These are phyloP conservation scores for Stromatinia cepivora DNA, from an alignment of 2,329 filamentous ascomycete species.

Conservation along the genomic window DNA sequence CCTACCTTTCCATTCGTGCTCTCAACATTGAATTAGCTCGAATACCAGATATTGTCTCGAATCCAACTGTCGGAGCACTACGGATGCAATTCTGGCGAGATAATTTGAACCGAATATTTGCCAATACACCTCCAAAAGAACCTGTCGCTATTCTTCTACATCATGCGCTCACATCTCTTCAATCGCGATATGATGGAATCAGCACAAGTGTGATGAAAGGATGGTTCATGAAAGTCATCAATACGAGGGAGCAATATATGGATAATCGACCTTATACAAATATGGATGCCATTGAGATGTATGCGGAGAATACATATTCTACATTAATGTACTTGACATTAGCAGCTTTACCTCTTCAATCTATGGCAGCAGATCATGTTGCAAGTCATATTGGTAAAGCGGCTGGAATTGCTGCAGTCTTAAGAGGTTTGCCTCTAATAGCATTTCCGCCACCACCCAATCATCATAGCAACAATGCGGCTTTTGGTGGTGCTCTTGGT, in stretches of 20 bases:
- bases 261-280: slow-evolving; percentile 78
- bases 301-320: slow-evolving; percentile 93
- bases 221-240: slow-evolving; percentile 76
- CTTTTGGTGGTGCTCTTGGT: slow-evolving; percentile 43
- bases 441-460: slow-evolving; percentile 70
- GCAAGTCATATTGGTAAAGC: slow-evolving; percentile 96
- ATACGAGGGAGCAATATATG: slow-evolving; percentile 78
- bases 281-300: slow-evolving; percentile 74
- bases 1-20: slow-evolving; percentile 86
- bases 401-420: slow-evolving; percentile 78
- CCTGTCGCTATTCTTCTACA: slow-evolving; percentile 85
- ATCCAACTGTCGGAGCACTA: slow-evolving; percentile 80
- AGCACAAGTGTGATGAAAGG: slow-evolving; percentile 56
- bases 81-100: slow-evolving; percentile 96
- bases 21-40: slow-evolving; percentile 91
- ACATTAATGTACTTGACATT: slow-evolving; percentile 87
- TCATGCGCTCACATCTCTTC: slow-evolving; percentile 65
- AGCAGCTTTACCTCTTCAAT: slow-evolving; percentile 74
- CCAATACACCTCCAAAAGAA: slow-evolving; percentile 79
- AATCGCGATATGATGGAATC: slow-evolving; percentile 45
- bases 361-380: slow-evolving; percentile 84
- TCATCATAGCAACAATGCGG: slow-evolving; percentile 52
- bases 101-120: slow-evolving; percentile 73
- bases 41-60: slow-evolving; percentile 86
- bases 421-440: slow-evolving; percentile 87